Evolutionary conservation across 306 rosid genomes (phyloP).

Genomic region (Rosa lucieae): DNA sequence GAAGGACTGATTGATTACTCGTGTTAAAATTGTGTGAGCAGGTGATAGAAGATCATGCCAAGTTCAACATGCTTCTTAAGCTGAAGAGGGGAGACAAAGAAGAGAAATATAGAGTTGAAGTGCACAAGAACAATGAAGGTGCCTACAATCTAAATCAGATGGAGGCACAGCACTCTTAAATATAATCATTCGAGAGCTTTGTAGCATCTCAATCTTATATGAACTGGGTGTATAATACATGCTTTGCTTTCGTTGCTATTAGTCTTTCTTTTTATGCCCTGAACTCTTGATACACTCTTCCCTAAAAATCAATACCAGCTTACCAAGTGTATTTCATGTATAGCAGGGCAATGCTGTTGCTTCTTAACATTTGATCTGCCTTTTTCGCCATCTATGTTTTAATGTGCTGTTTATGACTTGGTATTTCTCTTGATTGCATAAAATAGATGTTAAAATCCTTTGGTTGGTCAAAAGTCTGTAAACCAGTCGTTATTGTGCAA

Average conservation of each 20-base stretch:
- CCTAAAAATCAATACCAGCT: not conserved
- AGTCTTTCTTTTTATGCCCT: not conserved
- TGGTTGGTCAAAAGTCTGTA: too few species aligned
- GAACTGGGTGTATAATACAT: not conserved
- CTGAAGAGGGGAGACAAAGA: slow-evolving; percentile 68
- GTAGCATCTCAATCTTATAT: not conserved
- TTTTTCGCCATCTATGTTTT: too few species aligned
- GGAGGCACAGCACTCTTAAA: slow-evolving; percentile 35
- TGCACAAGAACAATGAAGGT: slow-evolving; percentile 67
- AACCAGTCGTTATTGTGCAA: too few species aligned
- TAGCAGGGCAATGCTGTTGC: not conserved
- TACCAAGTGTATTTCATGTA: not conserved
- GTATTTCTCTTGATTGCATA: too few species aligned
- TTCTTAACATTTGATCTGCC: not conserved
- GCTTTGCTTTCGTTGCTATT: not conserved
- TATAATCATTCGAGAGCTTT: too few species aligned
- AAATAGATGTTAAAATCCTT: too few species aligned
- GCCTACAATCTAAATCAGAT: slow-evolving; percentile 60
- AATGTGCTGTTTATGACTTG: not conserved
- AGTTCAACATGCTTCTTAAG: slow-evolving; percentile 66
- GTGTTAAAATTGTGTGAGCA: slow-evolving; percentile 16
- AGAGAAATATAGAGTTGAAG: slow-evolving; percentile 64
- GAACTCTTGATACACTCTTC: not conserved
- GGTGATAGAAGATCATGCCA: slow-evolving; percentile 60
- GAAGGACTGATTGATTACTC: not conserved